Base-by-base conservation (phyloP, 2,329 filamentous ascomycete species). In the Xylaria sp. region DNA sequence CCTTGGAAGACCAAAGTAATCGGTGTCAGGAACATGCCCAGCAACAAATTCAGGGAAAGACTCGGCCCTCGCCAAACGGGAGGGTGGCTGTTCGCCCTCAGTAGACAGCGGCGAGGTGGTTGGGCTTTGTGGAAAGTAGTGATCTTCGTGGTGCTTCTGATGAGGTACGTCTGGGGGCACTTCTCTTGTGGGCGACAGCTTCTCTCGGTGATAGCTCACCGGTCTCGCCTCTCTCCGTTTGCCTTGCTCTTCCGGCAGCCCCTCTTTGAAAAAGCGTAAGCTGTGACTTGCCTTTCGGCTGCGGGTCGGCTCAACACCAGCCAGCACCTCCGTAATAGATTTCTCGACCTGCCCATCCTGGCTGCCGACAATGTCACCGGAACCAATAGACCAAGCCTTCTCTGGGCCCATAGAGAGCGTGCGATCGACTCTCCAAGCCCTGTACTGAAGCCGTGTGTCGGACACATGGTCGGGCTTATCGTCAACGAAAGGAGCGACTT, bases 261-360 rank as follows among this genome's bases (percentile, higher is more conserved):
- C 85, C 68, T 88, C 84, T 57, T 84, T 85, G 74, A 88, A 88
- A 63, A 88, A 85, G 1, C 85, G 78, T 53, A 88, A 72, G 60
- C 83, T 86, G 68, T 88, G 85, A 63, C 84, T 88, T 38, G 85
- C 81, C 69, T 88, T 88, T 61, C 85, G 81, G 64, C 85, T 90
- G 48, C 85, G 81, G 42, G 81, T 86, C 39, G 77, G 83, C 63
- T 87, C 84, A n/a, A 81, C 74, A 2, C 84, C 83, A 17, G 82
- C 78, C 65, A 87, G 76, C 22, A 81, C 82, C 58, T 86, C 83
- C 5, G 82, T 77, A 46, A 87, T 82, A n/a, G 83, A 86, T 66
- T 85, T 83, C 61, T 87, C 84, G 6, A 87, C 84, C 60, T 84
- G 75, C 0, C 84, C 84, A 57, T 82, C 78, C 54, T 74, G 68